A percentile compares a stretch with the other conserved stretches of the same genome.
phyloP scores from a whole-genome alignment of 1,139 yeast genomes.

The Wickerhamiella infanticola region DNA sequence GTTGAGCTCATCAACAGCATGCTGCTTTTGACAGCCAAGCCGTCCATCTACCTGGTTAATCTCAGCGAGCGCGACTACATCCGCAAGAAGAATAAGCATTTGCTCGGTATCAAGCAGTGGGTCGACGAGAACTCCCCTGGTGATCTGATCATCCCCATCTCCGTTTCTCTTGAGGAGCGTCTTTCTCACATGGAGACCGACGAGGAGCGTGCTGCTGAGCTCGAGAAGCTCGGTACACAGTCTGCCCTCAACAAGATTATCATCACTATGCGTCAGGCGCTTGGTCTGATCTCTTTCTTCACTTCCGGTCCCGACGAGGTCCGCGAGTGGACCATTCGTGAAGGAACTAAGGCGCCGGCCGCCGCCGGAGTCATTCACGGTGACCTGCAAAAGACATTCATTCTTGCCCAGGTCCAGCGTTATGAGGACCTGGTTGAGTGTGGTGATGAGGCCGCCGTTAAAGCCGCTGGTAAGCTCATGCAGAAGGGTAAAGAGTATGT shows the following conservation, averaged over 20 bases:
- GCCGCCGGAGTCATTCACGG: conserved; percentile 93
- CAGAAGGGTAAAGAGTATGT: conserved; percentile 96
- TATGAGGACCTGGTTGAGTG: conserved; percentile 69
- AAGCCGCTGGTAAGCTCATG: conserved; percentile 83
- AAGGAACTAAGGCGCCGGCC: conserved; percentile 68
- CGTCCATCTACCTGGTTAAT: conserved; percentile 88
- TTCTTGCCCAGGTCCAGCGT: conserved; percentile 76
- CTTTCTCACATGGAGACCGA: conserved; percentile 77
- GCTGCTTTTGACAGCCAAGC: conserved; percentile 82
- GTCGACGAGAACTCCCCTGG: conserved; percentile 89
- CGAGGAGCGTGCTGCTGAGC: conserved; percentile 85
- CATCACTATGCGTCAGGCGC: conserved; percentile 47
- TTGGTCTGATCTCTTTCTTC: conserved; percentile 68
- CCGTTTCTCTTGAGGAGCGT: conserved; percentile 86
- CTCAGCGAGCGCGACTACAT: conserved; percentile 86
- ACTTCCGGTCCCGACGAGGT: conserved; percentile 88
- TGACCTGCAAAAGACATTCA: conserved; percentile 68
- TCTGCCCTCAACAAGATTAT: conserved; percentile 85
- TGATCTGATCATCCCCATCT: conserved; percentile 84
- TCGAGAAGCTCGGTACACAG: conserved; percentile 68
- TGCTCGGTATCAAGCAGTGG: conserved; percentile 90
- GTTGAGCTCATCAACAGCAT: conserved; percentile 79
- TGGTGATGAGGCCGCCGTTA: conserved; percentile 73
- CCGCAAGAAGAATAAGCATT: conserved; percentile 95
- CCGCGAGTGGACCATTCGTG: conserved; percentile 80